Percentiles rank a stretch among this genome's conserved stretches.
These are phyloP conservation scores for Phalaenopsis equestris DNA, from an alignment of 106 monocot species.

Conservation along the genomic window DNA sequence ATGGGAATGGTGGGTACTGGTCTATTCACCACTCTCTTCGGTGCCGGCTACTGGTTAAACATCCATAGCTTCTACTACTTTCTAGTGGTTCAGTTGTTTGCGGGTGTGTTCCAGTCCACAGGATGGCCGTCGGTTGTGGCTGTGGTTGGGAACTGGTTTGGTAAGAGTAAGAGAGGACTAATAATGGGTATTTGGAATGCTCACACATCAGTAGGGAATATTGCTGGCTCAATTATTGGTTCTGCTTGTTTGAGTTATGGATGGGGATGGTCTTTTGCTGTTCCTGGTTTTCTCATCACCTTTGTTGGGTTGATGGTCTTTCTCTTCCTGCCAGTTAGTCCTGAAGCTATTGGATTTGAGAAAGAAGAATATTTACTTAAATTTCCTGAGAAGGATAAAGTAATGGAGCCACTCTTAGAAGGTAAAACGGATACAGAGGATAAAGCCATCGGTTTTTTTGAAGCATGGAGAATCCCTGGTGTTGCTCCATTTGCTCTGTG, in stretches of 20 bases:
- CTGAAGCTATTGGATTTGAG: constrained; percentile 47
- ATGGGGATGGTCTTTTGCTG: constrained; percentile 90
- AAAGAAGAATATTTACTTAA: constrained; percentile 21
- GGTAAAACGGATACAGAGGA: constrained; percentile 17
- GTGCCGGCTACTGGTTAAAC: constrained; percentile 78
- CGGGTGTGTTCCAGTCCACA: constrained; percentile 75
- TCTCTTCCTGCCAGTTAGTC: constrained; percentile 75
- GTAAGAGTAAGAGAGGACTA: constrained; percentile 88
- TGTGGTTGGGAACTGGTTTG: constrained; percentile 87
- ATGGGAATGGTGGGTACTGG: constrained; percentile 82
- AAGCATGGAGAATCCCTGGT: constrained; percentile 82
- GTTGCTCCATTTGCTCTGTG: constrained; percentile 84
- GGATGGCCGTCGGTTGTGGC: constrained; percentile 96
- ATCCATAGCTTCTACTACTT: constrained; percentile 79
- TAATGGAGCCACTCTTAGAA: constrained; percentile 37
- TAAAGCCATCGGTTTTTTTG: constrained; percentile 61
- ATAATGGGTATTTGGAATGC: constrained; percentile 99
- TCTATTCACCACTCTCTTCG: constrained; percentile 73
- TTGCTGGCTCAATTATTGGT: constrained; percentile 73
- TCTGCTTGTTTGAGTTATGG: constrained; percentile 65
- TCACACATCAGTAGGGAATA: constrained; percentile 87
- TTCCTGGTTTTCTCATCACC: constrained; percentile 60
- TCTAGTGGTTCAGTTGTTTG: constrained; percentile 65
- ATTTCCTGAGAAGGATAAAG: constrained; percentile 18
- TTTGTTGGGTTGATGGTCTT: constrained; percentile 59